A percentile compares a stretch with the other conserved stretches of the same genome.
These are phyloP conservation scores for Calonectria hongkongensis DNA, from an alignment of 2,329 filamentous ascomycete species.

Conservation along the genomic window DNA sequence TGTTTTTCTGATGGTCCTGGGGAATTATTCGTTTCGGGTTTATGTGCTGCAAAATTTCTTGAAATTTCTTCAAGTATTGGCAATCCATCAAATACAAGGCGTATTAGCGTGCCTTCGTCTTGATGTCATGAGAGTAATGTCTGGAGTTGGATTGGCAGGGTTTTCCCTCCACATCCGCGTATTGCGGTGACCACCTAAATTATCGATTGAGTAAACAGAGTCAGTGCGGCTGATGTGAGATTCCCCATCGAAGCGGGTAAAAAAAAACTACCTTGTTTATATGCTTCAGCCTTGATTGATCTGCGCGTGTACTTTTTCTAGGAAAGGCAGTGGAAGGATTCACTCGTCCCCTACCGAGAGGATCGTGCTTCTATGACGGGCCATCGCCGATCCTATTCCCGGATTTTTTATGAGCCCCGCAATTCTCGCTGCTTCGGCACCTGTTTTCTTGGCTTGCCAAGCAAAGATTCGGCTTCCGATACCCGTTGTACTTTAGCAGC, in stretches of 20 bases:
- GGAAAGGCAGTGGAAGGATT: not conserved
- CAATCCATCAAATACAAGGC: not conserved
- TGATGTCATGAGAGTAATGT: not conserved
- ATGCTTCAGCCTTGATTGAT: slow-evolving; percentile 16
- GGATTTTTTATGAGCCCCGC: not conserved
- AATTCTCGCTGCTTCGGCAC: slow-evolving; percentile 9
- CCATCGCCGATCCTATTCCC: not conserved
- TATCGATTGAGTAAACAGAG: not conserved
- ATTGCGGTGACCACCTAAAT: not conserved
- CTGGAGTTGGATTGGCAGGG: not conserved
- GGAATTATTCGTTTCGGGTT: not conserved
- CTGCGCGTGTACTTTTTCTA: not conserved
- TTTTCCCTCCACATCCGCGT: not conserved
- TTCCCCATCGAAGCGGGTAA: not conserved
- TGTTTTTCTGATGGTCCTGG: not conserved
- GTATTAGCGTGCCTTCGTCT: not conserved
- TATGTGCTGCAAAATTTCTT: not conserved
- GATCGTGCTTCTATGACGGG: not conserved
- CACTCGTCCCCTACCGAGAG: not conserved
- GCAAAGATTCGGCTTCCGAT: not conserved
- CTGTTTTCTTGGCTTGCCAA: slow-evolving; percentile 10
- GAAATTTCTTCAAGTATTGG: not conserved
- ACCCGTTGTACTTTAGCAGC: not conserved
- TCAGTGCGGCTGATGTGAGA: slow-evolving; percentile 21
- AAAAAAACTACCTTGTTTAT: slow-evolving; percentile 9